phyloP scores from a whole-genome alignment of 2,329 filamentous ascomycete species.

The Exophiala aquamarina region DNA sequence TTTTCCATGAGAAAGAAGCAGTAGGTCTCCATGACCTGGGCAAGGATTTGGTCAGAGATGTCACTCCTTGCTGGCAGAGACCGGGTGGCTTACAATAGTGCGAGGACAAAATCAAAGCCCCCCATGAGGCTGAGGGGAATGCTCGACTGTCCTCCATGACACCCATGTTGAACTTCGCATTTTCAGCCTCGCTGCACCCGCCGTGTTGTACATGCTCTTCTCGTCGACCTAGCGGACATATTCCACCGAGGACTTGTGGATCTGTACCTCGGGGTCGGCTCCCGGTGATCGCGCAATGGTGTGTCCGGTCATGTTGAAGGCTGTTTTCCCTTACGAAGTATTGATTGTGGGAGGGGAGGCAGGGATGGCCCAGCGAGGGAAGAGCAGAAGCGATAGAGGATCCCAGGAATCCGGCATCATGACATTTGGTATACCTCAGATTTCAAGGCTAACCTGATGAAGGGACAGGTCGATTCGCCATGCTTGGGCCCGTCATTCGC shows the following conservation, averaged over 20 bases:
- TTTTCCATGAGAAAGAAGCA: constrained; percentile 61
- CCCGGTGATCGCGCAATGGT: constrained; percentile 35
- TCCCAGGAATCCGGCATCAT: not conserved
- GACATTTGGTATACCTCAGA: not conserved
- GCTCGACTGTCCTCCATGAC: constrained; percentile 51
- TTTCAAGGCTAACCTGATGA: no score
- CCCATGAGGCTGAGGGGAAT: constrained; percentile 55
- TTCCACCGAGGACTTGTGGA: constrained; percentile 29
- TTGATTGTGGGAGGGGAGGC: not conserved
- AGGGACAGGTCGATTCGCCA: no score
- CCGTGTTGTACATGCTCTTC: constrained; percentile 48
- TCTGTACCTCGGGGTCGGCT: constrained; percentile 34
- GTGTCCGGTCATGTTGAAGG: constrained; percentile 10
- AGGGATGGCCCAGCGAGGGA: not conserved
- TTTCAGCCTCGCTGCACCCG: constrained; percentile 60
- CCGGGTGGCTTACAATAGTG: constrained; percentile 51
- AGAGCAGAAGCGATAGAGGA: not conserved
- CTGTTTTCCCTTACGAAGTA: not conserved
- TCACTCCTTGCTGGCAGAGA: constrained; percentile 18
- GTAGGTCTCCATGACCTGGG: constrained; percentile 66
- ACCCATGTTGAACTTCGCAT: constrained; percentile 51
- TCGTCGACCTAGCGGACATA: constrained; percentile 37
- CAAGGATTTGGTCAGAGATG: constrained; percentile 21
- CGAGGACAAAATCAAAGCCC: constrained; percentile 58
- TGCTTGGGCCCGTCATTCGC: no score